phyloP scores from a whole-genome alignment of 352 stramenopile genomes.

The Globisporangium nagaii region DNA sequence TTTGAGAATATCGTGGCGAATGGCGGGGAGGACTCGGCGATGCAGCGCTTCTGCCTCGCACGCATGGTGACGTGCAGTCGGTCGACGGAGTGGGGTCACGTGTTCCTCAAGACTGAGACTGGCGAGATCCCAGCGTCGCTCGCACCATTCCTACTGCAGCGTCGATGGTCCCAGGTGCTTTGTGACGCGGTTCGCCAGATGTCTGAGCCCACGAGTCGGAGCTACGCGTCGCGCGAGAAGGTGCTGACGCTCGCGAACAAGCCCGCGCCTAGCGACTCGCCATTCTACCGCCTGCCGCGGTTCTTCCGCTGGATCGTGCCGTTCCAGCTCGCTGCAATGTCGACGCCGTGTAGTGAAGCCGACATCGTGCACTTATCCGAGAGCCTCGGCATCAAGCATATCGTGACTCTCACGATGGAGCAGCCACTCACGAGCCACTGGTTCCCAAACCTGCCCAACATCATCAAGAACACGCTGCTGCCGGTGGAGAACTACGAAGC shows the following conservation, averaged over 20 bases:
- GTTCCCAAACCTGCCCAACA: conserved; percentile 18
- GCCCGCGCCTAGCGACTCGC: neutral
- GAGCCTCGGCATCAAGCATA: conserved; percentile 22
- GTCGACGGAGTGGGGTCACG: conserved; percentile 25
- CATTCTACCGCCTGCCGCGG: conserved; percentile 22
- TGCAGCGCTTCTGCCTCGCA: conserved; percentile 18
- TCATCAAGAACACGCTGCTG: conserved; percentile 33
- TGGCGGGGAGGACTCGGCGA: neutral
- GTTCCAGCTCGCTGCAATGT: conserved; percentile 36
- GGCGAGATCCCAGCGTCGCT: conserved; percentile 22
- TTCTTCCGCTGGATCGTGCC: conserved; percentile 47
- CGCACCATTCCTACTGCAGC: conserved; percentile 8
- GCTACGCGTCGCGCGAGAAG: neutral
- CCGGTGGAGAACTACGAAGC: conserved; percentile 52
- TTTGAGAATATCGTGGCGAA: neutral
- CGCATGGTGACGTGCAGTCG: conserved; percentile 15
- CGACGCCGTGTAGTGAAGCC: conserved; percentile 23
- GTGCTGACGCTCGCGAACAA: conserved; percentile 2
- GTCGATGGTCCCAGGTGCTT: conserved; percentile 18
- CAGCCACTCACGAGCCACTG: conserved; percentile 23
- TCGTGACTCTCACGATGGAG: conserved; percentile 37
- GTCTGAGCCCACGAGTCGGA: neutral
- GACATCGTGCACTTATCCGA: conserved; percentile 26
- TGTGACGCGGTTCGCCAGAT: neutral
- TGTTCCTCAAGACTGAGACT: conserved; percentile 23